These are phyloP conservation scores for Mycena vulgaris DNA, from an alignment of 768 basidiomycete species.

Conservation along the genomic window DNA sequence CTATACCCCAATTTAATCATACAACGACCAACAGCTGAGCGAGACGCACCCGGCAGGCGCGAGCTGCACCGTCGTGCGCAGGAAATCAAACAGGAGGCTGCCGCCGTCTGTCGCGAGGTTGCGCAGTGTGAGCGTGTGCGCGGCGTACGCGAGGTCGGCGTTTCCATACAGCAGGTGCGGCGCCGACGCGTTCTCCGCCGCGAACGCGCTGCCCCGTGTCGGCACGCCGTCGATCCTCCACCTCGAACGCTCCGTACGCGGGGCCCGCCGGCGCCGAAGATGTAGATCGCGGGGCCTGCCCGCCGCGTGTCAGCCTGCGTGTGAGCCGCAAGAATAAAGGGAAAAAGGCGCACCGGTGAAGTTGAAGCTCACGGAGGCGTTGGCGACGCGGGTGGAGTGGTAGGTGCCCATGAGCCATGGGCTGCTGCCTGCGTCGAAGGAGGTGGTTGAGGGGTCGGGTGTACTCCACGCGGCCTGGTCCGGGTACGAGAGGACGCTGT, in stretches of 20 bases:
- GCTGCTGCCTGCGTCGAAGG: slow-evolving; percentile 51
- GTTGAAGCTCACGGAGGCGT: slow-evolving; percentile 57
- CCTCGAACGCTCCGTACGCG: slow-evolving; percentile 58
- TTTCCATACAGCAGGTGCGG: slow-evolving; percentile 53
- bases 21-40: background rate
- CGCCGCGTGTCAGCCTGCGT: no score
- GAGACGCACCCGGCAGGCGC: slow-evolving; percentile 57
- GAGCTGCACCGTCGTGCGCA: slow-evolving; percentile 58
- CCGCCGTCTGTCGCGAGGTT: slow-evolving; percentile 60
- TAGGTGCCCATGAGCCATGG: slow-evolving; percentile 62
- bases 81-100: slow-evolving; percentile 59
- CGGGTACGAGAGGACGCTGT: slow-evolving; percentile 58
- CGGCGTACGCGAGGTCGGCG: slow-evolving; percentile 54
- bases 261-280: slow-evolving; percentile 62
- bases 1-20: slow-evolving; percentile 38
- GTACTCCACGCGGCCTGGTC: slow-evolving; percentile 60
- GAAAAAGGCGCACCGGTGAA: slow-evolving; percentile 56
- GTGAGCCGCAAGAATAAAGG: background rate
- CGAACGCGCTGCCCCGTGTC: slow-evolving; percentile 51
- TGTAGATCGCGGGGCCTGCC: slow-evolving; percentile 59
- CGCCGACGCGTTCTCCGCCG: slow-evolving; percentile 49
- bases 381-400: slow-evolving; percentile 55
- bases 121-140: slow-evolving; percentile 56
- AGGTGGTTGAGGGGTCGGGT: slow-evolving; percentile 61
- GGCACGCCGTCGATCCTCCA: slow-evolving; percentile 54